These are phyloP conservation scores for Thuidium tamariscinum DNA, from an alignment of 225 moss, liverwort and hornwort species.

Conservation along the genomic window DNA sequence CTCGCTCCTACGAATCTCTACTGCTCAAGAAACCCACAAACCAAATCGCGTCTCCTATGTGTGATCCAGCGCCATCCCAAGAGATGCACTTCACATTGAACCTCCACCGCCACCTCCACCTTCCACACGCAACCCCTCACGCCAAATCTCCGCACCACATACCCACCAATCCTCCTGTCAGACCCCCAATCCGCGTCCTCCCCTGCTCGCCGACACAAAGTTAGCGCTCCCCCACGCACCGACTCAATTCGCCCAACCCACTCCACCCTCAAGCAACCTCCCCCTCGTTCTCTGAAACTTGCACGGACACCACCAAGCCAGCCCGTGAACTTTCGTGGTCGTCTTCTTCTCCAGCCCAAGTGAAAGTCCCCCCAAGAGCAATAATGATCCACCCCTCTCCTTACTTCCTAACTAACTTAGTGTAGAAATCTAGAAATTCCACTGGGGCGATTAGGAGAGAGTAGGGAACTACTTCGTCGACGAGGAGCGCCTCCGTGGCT, in stretches of 20 bases:
- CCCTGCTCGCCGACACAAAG: background rate
- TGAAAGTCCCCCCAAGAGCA: background rate
- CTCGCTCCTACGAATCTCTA: background rate
- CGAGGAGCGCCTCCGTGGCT: background rate
- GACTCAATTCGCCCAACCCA: background rate
- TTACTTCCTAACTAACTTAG: background rate
- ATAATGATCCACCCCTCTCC: background rate
- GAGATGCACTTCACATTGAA: background rate
- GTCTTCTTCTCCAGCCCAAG: background rate
- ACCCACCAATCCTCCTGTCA: background rate
- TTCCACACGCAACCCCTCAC: background rate
- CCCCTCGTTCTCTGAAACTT: background rate
- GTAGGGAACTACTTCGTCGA: background rate
- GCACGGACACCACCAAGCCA: background rate
- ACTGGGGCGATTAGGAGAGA: background rate
- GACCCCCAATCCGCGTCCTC: background rate
- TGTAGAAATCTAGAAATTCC: background rate
- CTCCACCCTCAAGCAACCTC: background rate
- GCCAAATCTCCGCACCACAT: background rate
- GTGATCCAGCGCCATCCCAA: slow-evolving; percentile 6
- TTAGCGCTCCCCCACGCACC: background rate
- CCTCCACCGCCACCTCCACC: background rate
- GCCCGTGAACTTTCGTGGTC: background rate
- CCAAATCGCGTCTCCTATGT: background rate
- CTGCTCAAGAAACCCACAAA: background rate